Percentiles rank a stretch among this genome's conserved stretches.
phyloP scores from a whole-genome alignment of 768 basidiomycete species.

The Calocybe gangraenosa region DNA sequence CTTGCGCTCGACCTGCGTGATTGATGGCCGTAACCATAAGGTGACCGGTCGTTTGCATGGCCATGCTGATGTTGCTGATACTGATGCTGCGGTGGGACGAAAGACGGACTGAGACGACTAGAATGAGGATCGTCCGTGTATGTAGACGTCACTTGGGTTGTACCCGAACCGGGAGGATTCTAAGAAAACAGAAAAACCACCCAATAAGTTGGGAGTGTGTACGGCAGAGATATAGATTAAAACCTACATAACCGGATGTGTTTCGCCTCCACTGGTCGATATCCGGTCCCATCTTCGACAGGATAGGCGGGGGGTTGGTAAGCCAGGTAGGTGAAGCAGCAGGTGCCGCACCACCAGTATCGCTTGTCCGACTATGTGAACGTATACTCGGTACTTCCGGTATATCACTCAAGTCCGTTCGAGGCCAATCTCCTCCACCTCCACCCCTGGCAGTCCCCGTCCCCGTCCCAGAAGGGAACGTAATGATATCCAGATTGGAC shows the following conservation, averaged over 20 bases:
- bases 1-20: slow-evolving; percentile 10
- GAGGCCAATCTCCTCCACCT: background rate
- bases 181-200: too few species aligned
- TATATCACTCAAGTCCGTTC: slow-evolving; percentile 16
- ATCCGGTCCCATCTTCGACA: background rate
- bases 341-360: too few species aligned
- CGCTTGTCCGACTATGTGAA: slow-evolving; percentile 13
- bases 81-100: too few species aligned
- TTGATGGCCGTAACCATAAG: background rate
- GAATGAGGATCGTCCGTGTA: too few species aligned
- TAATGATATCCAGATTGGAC: slow-evolving; percentile 14
- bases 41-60: background rate
- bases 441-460: background rate
- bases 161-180: too few species aligned
- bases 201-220: too few species aligned
- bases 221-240: background rate
- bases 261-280: slow-evolving; percentile 9
- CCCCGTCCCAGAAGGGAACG: slow-evolving; percentile 7
- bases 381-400: slow-evolving; percentile 15
- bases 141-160: too few species aligned
- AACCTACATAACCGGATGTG: slow-evolving; percentile 4
- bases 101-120: too few species aligned
- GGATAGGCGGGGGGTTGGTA: slow-evolving; percentile 7
- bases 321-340: slow-evolving; percentile 8
- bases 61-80: too few species aligned